Evolutionary conservation across 1,284 basidiomycete species (phyloP), one percentile per base, ranked within the genome.

Genomic region (Psilocybe mexicana): DNA sequence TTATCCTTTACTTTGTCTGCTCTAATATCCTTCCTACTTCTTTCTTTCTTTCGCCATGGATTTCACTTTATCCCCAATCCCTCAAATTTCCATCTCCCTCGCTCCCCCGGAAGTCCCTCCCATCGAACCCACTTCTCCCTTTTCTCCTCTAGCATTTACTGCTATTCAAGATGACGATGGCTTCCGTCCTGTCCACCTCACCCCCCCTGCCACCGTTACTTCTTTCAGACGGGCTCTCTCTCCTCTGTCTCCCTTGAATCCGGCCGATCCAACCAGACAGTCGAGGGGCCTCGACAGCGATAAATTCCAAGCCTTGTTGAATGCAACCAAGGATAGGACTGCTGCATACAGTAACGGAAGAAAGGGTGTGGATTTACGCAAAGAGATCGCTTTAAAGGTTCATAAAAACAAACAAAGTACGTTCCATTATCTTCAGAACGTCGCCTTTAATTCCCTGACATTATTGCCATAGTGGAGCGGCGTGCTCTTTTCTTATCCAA

Each of bases 331-430:
- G 66, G 83, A 85, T 61, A 76, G 83, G 62, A 81, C 80, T 35
- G 43, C 28, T 65, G 69, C 76, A 35, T 69, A 67, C 44, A 60
- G 77, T 6, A 77, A 78, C 38, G 71, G 70, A 48, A 85, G 79
- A 71, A 83, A 80, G 72, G 70, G 74, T 35, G 75, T 76, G 25
- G 83, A 87, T 73, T 79, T 92, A 57, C 83, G 87, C 63, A 89
- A 85, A 73, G 87, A 91, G 72, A 83, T 90, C 52, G 86, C 87
- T 14, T 72, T 88, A 60, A 89, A 86, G 72, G 81, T 79, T 49
- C 88, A 91, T 73, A 84, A 81, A 75, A 84, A 78, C 69, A 91
- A 88, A 76, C 87, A 91, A 72, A 74, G 90, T 92, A 70, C 60
- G 84, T 76, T 6, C 25, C 28, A 26, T 42, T 45, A 33, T 54